Conservation (phyloP, 2,329 filamentous ascomycete genomes). For the Elsinoe arachidis region DNA sequence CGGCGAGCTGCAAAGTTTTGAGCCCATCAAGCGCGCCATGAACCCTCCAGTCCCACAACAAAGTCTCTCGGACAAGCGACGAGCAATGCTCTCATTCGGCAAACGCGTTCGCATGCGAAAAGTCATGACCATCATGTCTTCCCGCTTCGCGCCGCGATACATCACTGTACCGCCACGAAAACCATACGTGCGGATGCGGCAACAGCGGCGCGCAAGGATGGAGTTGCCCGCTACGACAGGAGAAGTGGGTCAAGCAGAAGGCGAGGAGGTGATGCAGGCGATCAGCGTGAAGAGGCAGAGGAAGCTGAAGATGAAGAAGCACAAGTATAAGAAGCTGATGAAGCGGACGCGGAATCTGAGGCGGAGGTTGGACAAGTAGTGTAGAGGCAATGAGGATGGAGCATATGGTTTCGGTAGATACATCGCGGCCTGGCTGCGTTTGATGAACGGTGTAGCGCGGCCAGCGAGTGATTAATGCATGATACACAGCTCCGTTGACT, state of each 20-base stretch:
- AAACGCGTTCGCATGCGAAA: conserved; percentile 5
- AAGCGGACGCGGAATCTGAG: conserved; percentile 80
- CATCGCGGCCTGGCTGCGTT: background rate
- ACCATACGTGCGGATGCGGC: conserved; percentile 1
- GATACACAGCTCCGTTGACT: background rate
- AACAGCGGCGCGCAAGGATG: background rate
- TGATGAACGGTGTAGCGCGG: conserved; percentile 2
- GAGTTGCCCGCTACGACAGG: background rate
- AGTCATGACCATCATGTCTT: background rate
- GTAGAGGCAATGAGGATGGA: background rate
- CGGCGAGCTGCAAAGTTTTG: conserved; percentile 15
- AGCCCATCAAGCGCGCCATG: conserved; percentile 15
- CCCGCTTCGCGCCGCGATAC: background rate
- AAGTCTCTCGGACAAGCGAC: background rate
- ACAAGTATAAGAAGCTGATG: conserved; percentile 99
- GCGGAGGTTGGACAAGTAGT: conserved; percentile 57
- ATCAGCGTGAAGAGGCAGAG: conserved; percentile 88
- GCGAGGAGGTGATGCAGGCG: conserved; percentile 52
- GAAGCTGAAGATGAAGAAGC: conserved; percentile 99
- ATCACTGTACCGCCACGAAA: background rate
- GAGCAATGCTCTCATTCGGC: background rate
- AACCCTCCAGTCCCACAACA: conserved; percentile 4
- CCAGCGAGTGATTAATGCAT: background rate
- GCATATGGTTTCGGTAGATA: background rate
- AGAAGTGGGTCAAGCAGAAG: background rate